These are phyloP conservation scores for Rhizophora mangle DNA, from an alignment of 345 rosid genomes.

Conservation along the genomic window DNA sequence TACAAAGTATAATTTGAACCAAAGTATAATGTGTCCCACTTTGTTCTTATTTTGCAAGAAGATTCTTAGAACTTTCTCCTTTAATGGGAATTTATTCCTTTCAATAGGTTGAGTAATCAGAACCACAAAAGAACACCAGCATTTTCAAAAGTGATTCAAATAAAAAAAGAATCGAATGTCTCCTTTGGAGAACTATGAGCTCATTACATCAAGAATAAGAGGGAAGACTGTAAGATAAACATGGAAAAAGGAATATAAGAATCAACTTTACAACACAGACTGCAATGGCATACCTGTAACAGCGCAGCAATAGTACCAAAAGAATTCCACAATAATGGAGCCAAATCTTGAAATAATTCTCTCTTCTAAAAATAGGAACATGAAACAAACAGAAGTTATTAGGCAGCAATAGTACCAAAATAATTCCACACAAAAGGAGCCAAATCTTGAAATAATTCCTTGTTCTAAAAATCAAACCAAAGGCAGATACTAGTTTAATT, in stretches of 20 bases:
- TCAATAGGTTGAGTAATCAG: too few relatives aligned
- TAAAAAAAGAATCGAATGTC: background rate
- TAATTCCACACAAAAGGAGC: constrained; percentile 31
- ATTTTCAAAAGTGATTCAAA: background rate
- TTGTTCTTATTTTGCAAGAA: background rate
- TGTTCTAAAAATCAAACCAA: constrained; percentile 28
- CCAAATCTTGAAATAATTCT: constrained; percentile 95
- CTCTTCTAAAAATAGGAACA: constrained; percentile 57
- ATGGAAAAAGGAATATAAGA: background rate
- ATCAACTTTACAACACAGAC: background rate
- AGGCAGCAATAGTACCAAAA: constrained; percentile 39
- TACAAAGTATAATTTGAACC: background rate
- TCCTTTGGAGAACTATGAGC: too few relatives aligned
- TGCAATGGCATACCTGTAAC: constrained; percentile 55
- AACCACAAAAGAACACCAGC: background rate
- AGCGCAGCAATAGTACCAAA: constrained; percentile 78
- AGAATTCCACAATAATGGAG: constrained; percentile 86
- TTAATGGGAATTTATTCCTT: background rate
- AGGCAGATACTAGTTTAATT: constrained; percentile 31
- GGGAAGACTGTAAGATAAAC: background rate
- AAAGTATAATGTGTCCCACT: background rate
- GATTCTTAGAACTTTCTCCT: background rate
- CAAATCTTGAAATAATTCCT: constrained; percentile 38
- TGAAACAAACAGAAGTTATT: constrained; percentile 32
- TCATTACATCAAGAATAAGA: background rate